Conservation (phyloP, 2,329 filamentous ascomycete species). For the Fusarium lateritium region DNA sequence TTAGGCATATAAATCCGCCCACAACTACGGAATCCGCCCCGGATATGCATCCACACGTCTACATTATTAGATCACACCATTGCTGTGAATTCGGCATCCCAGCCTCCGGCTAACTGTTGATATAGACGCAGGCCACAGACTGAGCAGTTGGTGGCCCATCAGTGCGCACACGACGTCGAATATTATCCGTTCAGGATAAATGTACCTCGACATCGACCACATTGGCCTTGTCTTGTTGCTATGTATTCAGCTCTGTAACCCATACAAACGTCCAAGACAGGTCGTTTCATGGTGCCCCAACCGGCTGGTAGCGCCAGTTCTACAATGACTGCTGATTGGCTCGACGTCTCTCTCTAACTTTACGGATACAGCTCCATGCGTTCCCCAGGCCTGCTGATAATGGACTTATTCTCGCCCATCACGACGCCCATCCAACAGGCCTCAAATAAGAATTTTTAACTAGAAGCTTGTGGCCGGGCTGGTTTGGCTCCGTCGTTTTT, state of each 20-base stretch:
- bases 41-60: slow-evolving; percentile 37
- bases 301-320: slow-evolving; percentile 22
- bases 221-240: slow-evolving; percentile 14
- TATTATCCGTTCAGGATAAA: slow-evolving; percentile 5
- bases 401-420: slow-evolving; percentile 35
- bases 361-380: slow-evolving; percentile 27
- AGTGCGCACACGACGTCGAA: slow-evolving; percentile 14
- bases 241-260: slow-evolving; percentile 6
- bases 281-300: slow-evolving; percentile 38
- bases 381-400: slow-evolving; percentile 18
- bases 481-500: slow-evolving; percentile 10
- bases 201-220: slow-evolving; percentile 1
- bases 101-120: slow-evolving; percentile 21
- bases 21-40: slow-evolving; percentile 36
- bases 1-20: slow-evolving; percentile 35
- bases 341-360: slow-evolving; percentile 20
- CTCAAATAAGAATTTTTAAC: slow-evolving; percentile 16
- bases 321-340: slow-evolving; percentile 25
- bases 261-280: slow-evolving; percentile 16
- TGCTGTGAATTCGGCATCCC: slow-evolving; percentile 28
- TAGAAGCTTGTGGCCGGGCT: slow-evolving; percentile 18
- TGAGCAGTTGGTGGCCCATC: slow-evolving; percentile 13
- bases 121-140: slow-evolving; percentile 22
- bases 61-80: slow-evolving; percentile 40
- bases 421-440: slow-evolving; percentile 28